phyloP scores from a whole-genome alignment of 257 asterid genomes.

The Osmanthus fragrans region DNA sequence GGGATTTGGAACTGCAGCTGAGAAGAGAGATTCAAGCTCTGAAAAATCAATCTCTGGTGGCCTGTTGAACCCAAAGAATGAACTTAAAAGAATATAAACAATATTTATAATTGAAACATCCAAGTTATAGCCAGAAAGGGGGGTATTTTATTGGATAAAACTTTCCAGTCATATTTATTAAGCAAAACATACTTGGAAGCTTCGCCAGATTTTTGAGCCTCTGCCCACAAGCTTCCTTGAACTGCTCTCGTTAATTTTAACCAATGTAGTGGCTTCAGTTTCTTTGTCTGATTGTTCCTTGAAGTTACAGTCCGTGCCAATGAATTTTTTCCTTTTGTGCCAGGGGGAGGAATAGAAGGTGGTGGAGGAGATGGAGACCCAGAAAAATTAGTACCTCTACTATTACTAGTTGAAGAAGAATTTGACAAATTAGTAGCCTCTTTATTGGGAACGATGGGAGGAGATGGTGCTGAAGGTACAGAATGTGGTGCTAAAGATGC shows the following conservation, averaged over 20 bases:
- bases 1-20: constrained; percentile 72
- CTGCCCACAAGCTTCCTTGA: constrained; percentile 99
- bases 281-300: constrained; percentile 61
- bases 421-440: constrained; percentile 29
- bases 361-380: constrained; percentile 82
- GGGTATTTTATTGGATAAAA: constrained; percentile 2
- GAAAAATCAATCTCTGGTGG: constrained; percentile 90
- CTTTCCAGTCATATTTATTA: constrained; percentile 20
- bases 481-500: constrained; percentile 21
- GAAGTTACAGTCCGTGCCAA: constrained; percentile 58
- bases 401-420: constrained; percentile 23
- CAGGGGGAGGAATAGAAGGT: constrained; percentile 66
- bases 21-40: constrained; percentile 92
- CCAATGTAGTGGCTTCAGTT: constrained; percentile 94
- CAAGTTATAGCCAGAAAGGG: constrained; percentile 8
- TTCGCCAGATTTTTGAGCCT: constrained; percentile 81
- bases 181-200: constrained; percentile 64
- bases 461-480: constrained; percentile 72
- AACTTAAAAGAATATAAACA: constrained; percentile 21
- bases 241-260: constrained; percentile 86
- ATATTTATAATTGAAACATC: constrained; percentile 12
- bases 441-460: constrained; percentile 42
- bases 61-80: constrained; percentile 44
- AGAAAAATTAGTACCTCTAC: constrained; percentile 27
- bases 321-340: constrained; percentile 54